phyloP scores from a whole-genome alignment of 2,329 filamentous ascomycete species.

The Fusarium kyushuense region DNA sequence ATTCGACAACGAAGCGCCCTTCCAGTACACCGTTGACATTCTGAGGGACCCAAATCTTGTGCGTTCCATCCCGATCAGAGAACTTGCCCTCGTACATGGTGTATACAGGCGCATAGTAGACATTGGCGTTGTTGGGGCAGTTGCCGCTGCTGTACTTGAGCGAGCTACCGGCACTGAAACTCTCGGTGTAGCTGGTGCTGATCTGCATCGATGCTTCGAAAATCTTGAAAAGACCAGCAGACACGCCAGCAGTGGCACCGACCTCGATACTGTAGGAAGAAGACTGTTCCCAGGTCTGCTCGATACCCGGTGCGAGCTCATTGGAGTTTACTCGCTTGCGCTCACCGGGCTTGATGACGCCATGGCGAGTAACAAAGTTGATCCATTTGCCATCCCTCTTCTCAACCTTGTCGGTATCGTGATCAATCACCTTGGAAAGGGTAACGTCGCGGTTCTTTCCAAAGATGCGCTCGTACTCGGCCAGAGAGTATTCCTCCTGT shows the following conservation, averaged over 20 bases:
- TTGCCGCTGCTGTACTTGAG: neutral
- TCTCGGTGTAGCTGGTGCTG: neutral
- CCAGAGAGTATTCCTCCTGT: neutral
- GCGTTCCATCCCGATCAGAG: neutral
- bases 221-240: neutral
- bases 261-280: neutral
- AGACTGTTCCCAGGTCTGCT: neutral
- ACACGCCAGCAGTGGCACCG: neutral
- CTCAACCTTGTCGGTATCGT: neutral
- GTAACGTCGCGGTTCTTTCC: neutral
- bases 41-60: neutral
- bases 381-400: neutral
- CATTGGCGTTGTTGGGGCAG: neutral
- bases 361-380: neutral
- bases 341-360: neutral
- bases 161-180: neutral
- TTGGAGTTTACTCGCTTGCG: neutral
- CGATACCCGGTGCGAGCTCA: neutral
- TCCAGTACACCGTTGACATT: neutral
- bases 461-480: neutral
- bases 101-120: neutral
- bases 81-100: neutral
- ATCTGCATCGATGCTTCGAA: neutral
- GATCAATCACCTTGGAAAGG: neutral
- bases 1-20: neutral